Percentiles rank a stretch among this genome's conserved stretches.
Evolutionary conservation across 306 rosid species (phyloP).

Genomic region (Cicer yamashitae): DNA sequence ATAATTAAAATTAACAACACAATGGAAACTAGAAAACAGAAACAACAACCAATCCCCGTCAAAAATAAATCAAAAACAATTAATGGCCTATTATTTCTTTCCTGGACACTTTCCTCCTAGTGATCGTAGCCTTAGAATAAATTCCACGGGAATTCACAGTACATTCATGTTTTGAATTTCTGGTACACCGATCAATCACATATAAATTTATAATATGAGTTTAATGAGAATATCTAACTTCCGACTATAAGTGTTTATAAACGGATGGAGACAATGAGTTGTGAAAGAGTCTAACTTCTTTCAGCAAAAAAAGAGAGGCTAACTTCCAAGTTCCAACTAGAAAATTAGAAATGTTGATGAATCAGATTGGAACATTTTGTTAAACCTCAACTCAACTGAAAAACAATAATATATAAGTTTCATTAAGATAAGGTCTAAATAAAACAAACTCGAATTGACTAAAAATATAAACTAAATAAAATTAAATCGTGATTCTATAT

Average conservation of each 20-base stretch:
- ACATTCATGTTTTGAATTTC: background rate
- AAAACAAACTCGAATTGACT: too few species aligned
- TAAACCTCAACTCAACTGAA: background rate
- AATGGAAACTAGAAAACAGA: too few species aligned
- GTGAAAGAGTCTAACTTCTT: background rate
- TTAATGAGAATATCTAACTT: background rate
- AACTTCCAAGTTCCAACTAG: background rate
- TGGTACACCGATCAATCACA: conserved; percentile 13
- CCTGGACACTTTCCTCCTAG: conserved; percentile 7
- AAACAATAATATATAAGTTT: too few species aligned
- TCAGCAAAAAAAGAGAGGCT: background rate
- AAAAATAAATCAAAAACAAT: background rate
- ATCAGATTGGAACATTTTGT: background rate
- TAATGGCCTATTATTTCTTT: background rate
- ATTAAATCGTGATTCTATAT: too few species aligned
- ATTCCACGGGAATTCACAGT: background rate
- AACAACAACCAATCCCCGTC: too few species aligned
- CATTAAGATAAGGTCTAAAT: too few species aligned
- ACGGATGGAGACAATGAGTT: background rate
- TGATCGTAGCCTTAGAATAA: background rate
- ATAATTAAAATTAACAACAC: too few species aligned
- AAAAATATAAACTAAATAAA: too few species aligned
- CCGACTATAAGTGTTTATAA: background rate
- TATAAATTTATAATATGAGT: background rate
- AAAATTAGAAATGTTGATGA: background rate